Percentiles rank a stretch among this genome's conserved stretches.
Evolutionary conservation across 805 yeast species (phyloP).

Genomic region (Tetrapisispora pingtungensis): DNA sequence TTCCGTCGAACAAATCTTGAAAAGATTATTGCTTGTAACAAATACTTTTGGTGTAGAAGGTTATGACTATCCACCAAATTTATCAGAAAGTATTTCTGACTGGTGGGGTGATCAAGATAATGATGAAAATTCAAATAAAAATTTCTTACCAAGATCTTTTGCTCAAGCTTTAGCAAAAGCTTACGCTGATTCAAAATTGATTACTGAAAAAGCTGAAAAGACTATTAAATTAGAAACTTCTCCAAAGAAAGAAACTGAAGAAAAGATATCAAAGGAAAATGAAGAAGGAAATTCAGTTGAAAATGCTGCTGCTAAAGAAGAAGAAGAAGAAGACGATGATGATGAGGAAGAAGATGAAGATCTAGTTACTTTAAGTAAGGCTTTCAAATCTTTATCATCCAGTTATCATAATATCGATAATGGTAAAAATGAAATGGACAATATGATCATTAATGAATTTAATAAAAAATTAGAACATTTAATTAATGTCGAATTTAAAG

Average conservation of each 20-base stretch:
- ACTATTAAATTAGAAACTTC: constrained; percentile 25
- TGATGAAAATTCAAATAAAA: background rate
- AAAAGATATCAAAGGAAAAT: too few species aligned
- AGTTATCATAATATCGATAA: constrained; percentile 54
- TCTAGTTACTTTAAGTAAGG: constrained; percentile 36
- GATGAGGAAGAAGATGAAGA: constrained; percentile 40
- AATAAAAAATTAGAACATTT: constrained; percentile 44
- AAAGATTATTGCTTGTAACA: constrained; percentile 39
- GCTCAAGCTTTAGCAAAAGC: constrained; percentile 59
- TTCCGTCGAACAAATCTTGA: constrained; percentile 50
- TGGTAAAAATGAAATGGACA: constrained; percentile 62
- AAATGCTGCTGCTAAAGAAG: constrained; percentile 20
- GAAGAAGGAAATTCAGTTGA: constrained; percentile 24
- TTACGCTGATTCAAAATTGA: constrained; percentile 41
- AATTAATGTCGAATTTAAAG: constrained; percentile 49
- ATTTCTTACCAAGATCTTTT: constrained; percentile 54
- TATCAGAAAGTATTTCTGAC: constrained; percentile 54
- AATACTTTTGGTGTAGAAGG: constrained; percentile 63
- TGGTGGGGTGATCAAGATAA: constrained; percentile 31
- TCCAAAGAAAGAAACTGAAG: constrained; percentile 15
- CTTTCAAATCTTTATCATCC: constrained; percentile 40
- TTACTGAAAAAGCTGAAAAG: constrained; percentile 22
- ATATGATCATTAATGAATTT: constrained; percentile 47
- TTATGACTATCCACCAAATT: constrained; percentile 76
- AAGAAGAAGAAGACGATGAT: constrained; percentile 17